Evolutionary conservation across 129 eudicot species (phyloP).

Genomic region (Smallanthus sonchifolius): DNA sequence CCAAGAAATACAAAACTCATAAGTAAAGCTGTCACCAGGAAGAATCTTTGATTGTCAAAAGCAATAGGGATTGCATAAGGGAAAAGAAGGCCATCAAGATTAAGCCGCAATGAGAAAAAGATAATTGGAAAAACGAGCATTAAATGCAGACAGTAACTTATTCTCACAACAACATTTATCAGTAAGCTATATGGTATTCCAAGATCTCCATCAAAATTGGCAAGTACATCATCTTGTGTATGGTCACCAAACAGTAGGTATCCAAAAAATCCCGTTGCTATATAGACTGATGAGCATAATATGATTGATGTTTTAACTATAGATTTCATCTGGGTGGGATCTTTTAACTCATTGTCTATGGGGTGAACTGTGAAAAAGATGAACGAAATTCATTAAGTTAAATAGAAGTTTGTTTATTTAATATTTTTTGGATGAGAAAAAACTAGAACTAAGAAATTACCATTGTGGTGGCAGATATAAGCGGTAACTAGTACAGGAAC

Average conservation of each 20-base stretch:
- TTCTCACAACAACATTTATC: slow-evolving; percentile 71
- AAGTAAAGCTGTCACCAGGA: slow-evolving; percentile 46
- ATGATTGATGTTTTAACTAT: slow-evolving; percentile 69
- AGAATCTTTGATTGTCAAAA: slow-evolving; percentile 65
- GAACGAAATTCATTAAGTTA: neutral
- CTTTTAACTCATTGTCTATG: slow-evolving; percentile 78
- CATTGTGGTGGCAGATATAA: slow-evolving; percentile 84
- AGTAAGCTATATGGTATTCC: slow-evolving; percentile 67
- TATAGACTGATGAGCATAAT: slow-evolving; percentile 63
- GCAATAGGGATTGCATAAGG: slow-evolving; percentile 64
- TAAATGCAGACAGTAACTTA: slow-evolving; percentile 82
- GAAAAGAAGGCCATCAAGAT: slow-evolving; percentile 73
- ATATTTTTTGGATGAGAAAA: neutral
- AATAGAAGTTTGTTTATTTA: neutral
- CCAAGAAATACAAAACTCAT: slow-evolving; percentile 71
- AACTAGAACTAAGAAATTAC: slow-evolving; percentile 28
- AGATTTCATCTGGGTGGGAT: slow-evolving; percentile 74
- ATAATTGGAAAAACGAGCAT: slow-evolving; percentile 92
- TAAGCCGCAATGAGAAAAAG: slow-evolving; percentile 83
- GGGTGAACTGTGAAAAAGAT: slow-evolving; percentile 74
- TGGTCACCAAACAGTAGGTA: slow-evolving; percentile 74
- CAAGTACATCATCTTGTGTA: slow-evolving; percentile 82
- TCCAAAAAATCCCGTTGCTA: slow-evolving; percentile 86
- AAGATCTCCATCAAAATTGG: slow-evolving; percentile 89
- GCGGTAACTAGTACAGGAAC: slow-evolving; percentile 92